These are phyloP conservation scores for Paramecium sexaurelia DNA, from an alignment of 73 alveolate species.

Conservation along the genomic window DNA sequence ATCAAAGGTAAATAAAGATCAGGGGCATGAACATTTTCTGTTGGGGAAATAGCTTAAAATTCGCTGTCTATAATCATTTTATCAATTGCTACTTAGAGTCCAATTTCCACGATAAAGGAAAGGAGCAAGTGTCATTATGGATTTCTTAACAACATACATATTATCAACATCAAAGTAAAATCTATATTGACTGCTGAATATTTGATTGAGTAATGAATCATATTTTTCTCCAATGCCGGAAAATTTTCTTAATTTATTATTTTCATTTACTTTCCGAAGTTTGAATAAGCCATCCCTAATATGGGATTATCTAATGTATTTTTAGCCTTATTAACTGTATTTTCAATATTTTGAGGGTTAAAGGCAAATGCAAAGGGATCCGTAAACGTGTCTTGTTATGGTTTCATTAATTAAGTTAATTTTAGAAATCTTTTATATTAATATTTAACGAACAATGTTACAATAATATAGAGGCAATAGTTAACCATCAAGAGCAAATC, in stretches of 20 bases:
- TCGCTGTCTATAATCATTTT: not conserved
- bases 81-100: not conserved
- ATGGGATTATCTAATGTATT: not conserved
- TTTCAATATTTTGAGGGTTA: not conserved
- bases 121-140: not conserved
- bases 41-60: constrained; percentile 30
- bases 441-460: not conserved
- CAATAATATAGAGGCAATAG: not conserved
- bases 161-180: constrained; percentile 45
- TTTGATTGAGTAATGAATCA: not conserved
- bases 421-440: not conserved
- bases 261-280: constrained; percentile 17
- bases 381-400: not conserved
- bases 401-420: not conserved
- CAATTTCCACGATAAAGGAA: not conserved
- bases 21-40: constrained; percentile 62
- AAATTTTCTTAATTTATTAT: not conserved
- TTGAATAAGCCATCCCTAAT: not conserved
- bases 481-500: not conserved
- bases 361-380: constrained; percentile 24
- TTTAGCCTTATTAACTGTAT: not conserved
- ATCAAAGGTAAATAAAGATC: constrained; percentile 57
- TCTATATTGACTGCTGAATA: constrained; percentile 47
- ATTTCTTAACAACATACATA: not conserved
- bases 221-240: constrained; percentile 3